Evolutionary conservation across 2,329 filamentous ascomycete species (phyloP).

Genomic region (Dothistroma pini): DNA sequence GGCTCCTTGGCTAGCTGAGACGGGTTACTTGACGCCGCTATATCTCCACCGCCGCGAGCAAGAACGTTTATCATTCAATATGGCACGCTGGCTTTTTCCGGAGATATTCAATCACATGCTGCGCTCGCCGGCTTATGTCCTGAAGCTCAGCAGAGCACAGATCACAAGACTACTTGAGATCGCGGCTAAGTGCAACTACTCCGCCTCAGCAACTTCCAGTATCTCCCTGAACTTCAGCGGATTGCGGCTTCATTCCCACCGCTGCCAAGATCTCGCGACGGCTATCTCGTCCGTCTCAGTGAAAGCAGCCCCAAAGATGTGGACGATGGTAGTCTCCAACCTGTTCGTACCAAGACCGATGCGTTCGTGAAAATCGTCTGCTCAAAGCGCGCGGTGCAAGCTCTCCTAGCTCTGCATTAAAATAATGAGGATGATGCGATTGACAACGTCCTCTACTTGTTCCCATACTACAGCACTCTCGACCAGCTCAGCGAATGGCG

Average conservation of each 20-base stretch:
- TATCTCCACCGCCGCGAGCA: slow-evolving; percentile 9
- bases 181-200: slow-evolving; percentile 2
- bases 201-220: background rate
- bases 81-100: slow-evolving; percentile 6
- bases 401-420: slow-evolving; percentile 3
- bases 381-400: slow-evolving; percentile 10
- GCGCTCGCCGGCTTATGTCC: background rate
- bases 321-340: slow-evolving; percentile 4
- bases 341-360: slow-evolving; percentile 1
- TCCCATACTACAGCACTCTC: slow-evolving; percentile 5
- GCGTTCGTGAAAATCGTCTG: slow-evolving; percentile 8
- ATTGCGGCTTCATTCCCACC: background rate
- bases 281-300: slow-evolving; percentile 8
- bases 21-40: slow-evolving; percentile 9
- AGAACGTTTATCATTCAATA: slow-evolving; percentile 10
- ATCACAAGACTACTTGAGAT: background rate
- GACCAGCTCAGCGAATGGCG: slow-evolving; percentile 12
- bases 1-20: slow-evolving; percentile 7
- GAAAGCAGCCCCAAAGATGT: slow-evolving; percentile 11
- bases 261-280: background rate
- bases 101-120: slow-evolving; percentile 4
- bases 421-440: slow-evolving; percentile 5
- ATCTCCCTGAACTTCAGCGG: background rate
- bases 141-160: background rate
- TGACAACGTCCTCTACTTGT: slow-evolving; percentile 6